Evolutionary conservation across 106 monocot species (phyloP).

Genomic region (Dactylorhiza incarnata): DNA sequence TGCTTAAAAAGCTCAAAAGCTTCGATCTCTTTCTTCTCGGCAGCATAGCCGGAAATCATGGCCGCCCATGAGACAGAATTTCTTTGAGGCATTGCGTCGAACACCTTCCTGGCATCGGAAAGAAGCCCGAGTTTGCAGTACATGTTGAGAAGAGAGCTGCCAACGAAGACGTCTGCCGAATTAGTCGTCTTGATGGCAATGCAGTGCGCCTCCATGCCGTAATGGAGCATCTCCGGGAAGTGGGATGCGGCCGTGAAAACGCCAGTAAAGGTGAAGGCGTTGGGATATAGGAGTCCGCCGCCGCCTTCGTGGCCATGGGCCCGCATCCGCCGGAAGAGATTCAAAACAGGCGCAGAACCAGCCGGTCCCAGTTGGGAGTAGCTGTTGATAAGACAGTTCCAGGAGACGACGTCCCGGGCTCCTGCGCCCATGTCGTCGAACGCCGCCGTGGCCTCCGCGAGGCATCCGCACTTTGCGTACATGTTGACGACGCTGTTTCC

Average conservation of each 20-base stretch:
- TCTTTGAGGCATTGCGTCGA: conserved; percentile 48
- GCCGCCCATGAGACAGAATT: conserved; percentile 60
- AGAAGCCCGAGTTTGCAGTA: conserved; percentile 43
- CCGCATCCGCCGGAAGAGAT: conserved; percentile 35
- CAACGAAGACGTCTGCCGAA: conserved; percentile 37
- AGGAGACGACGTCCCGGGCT: conserved; percentile 44
- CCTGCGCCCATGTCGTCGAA: conserved; percentile 27
- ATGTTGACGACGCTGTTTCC: conserved; percentile 48
- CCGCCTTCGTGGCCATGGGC: conserved; percentile 1
- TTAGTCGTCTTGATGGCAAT: conserved; percentile 43
- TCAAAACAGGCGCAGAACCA: neutral
- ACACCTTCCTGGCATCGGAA: conserved; percentile 46
- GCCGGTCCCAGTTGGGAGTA: conserved; percentile 26
- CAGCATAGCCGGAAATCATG: conserved; percentile 54
- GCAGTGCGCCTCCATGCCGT: conserved; percentile 37
- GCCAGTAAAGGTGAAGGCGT: conserved; percentile 50
- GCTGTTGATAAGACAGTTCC: conserved; percentile 59
- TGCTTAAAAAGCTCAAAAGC: conserved; percentile 41
- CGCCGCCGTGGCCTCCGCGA: conserved; percentile 18
- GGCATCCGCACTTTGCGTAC: conserved; percentile 41
- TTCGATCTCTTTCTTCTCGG: conserved; percentile 12
- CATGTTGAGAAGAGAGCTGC: conserved; percentile 50
- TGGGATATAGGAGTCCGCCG: conserved; percentile 17
- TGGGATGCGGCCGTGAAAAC: conserved; percentile 35
- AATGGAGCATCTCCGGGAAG: neutral